Conservation (phyloP, 768 basidiomycete species). For the Tulasnella calospora region DNA sequence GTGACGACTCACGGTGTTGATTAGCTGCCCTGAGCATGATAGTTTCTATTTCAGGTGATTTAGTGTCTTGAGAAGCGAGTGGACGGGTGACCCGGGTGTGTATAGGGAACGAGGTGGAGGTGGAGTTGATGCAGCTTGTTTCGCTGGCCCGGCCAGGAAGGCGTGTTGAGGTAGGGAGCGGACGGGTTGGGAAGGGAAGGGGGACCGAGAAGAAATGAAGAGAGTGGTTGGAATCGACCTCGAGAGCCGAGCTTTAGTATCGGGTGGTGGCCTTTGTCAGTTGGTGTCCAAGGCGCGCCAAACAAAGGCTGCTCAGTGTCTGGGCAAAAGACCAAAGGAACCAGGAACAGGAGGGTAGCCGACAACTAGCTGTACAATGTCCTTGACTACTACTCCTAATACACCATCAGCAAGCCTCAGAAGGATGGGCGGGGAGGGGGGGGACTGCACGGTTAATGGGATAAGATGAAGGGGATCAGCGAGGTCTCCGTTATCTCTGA, state of each 20-base stretch:
- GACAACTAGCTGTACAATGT: not conserved
- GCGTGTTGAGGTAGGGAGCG: not conserved
- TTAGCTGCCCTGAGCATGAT: not conserved
- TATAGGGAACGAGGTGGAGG: not conserved
- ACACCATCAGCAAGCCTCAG: not conserved
- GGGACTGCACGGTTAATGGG: not conserved
- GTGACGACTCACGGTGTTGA: not conserved
- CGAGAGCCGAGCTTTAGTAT: not conserved
- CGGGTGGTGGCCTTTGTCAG: not conserved
- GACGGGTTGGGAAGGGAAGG: not conserved
- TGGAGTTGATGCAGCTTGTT: not conserved
- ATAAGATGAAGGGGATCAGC: not conserved
- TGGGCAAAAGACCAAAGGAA: not conserved
- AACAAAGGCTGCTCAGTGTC: not conserved
- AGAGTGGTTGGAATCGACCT: not conserved
- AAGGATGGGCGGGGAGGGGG: not conserved
- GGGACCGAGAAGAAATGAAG: not conserved
- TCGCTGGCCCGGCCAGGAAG: conserved; percentile 4
- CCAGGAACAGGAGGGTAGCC: not conserved
- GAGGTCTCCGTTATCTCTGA: not conserved
- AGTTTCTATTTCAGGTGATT: not conserved
- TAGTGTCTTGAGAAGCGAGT: not conserved
- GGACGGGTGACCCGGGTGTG: not conserved
- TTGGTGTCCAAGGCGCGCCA: not conserved
- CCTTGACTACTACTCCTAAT: not conserved